phyloP scores from a whole-genome alignment of 305 asterid species.

The Withania somnifera region DNA sequence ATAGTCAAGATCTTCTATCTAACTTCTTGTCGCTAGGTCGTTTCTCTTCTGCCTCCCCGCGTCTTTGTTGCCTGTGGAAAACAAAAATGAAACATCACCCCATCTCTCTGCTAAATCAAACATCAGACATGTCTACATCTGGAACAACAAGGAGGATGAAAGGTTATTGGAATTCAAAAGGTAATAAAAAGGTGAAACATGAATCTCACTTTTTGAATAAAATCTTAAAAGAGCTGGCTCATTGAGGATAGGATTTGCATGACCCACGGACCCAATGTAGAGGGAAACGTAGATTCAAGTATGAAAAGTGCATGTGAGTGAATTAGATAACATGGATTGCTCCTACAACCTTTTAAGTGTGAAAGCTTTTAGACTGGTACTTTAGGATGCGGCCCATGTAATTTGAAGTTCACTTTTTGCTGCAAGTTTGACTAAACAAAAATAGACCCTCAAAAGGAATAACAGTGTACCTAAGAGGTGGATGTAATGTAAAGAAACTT shows the following conservation, averaged over 20 bases:
- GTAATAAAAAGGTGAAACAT: neutral
- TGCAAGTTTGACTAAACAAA: neutral
- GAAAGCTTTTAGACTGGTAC: neutral
- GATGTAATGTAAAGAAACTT: neutral
- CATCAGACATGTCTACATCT: neutral
- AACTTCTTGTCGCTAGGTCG: slow-evolving; percentile 60
- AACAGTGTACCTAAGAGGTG: neutral
- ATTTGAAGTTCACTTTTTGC: neutral
- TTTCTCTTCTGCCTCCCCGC: slow-evolving; percentile 78
- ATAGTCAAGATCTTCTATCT: slow-evolving; percentile 53
- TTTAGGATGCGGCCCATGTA: neutral
- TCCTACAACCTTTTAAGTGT: neutral
- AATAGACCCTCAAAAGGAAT: neutral
- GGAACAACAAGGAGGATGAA: neutral
- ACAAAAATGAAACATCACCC: slow-evolving; percentile 2
- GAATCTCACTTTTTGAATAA: neutral
- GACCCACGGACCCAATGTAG: neutral
- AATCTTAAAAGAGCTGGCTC: neutral
- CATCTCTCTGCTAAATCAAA: neutral
- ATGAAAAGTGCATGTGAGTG: neutral
- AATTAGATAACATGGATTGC: neutral
- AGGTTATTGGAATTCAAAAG: neutral
- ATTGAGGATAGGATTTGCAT: neutral
- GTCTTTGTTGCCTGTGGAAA: slow-evolving; percentile 64
- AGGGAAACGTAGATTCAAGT: neutral